Base-by-base conservation (phyloP, 2,329 filamentous ascomycete species). In the Colletotrichum lindemuthianum region DNA sequence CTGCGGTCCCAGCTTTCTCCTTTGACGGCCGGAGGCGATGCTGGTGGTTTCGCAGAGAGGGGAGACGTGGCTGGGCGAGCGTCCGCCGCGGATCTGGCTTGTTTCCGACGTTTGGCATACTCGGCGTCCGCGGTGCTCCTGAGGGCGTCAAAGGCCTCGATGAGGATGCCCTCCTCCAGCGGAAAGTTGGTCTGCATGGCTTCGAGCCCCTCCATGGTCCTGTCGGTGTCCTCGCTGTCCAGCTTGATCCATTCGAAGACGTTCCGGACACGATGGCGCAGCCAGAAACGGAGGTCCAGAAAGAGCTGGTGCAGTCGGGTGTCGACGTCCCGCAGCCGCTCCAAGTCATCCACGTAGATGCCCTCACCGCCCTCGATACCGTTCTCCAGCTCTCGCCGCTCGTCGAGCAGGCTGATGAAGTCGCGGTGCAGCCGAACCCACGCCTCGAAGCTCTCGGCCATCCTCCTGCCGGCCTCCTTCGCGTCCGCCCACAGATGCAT, bases 301-400 rank as follows among this genome's bases (percentile, higher is more conserved):
- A 16, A 32, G n/a, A 16, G 12, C 15, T 40, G 9, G 33, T 56
- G n/a, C 3, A 56, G 36, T 8, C 10, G 8, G 10, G 13, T n/a
- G 13, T 56, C 53, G 24, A 15, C 43, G n/a, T 56, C 43, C 34
- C 34, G 44, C 34, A 56, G 53, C 12, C 43, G 53, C 15, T 15
- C 53, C 2, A 56, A 12, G 44, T 56, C 53, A 12, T 56, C 53
- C n/a, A 32, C 6, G 8, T 32, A 33, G 12, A 37, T 24, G 5
- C 5, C 9, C n/a, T 16, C 15, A 32, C 34, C 36, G 33, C 33
- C 15, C 16, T 16, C 9, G 16, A 56, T 56, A 15, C 24, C 7
- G 4, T 48, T 6, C 3, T 56, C 53, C 6, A 56, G 15, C 11
- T 48, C 36, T 13, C 32, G 41, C 10, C 55, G 55, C 13, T 50